Base-by-base conservation (phyloP, 75 land plant genomes). In the Cryptomeria japonica region DNA sequence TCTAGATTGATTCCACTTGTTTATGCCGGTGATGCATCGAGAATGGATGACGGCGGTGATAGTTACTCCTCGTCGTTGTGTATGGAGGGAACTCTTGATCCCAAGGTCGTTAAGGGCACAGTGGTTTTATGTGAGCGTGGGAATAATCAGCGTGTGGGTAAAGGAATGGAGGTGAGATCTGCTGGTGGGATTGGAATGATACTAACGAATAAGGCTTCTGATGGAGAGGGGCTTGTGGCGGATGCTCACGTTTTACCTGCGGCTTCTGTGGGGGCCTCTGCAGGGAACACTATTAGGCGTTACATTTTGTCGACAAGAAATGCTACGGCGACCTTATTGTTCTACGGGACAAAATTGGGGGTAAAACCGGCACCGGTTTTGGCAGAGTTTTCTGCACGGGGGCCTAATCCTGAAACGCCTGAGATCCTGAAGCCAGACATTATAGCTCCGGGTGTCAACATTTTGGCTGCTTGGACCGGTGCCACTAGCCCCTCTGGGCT, bases 141-240 rank as follows among this genome's bases (percentile, higher is more conserved):
- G 1, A 91, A 87, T 61, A 93, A 91, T 75, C 88, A 93, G 13
- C 86, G 96, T 37, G 90, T 92, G 44, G 92, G 89, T 7, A 97
- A 97, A 86, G 99, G 99, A 4, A 88, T 88, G 31, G 97, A 92
- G 10, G 96, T 96, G 47, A 87, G 87, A 72, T 85, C 87, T 13
- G 96, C 98, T 16, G 99, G 99, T 3, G 99, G 94, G 3, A 85
- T 92, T 16, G 99, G 96, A 13, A 97, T 97, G 98, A 96, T 97
- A n/a, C 86, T 97, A 5, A 93, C 98, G 1, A 97, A 97, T 86
- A 92, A 92, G n/a, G 92, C 89, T 2, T 92, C 90, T 22, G 96
- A 97, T 78, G 99, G 99, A 0, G 99, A 97, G 86, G 96, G 95
- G 1, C 88, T 96, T 15, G 92, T 95, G 10, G 96, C 96, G 16